Percentiles rank a stretch among this genome's conserved stretches.
phyloP scores from a whole-genome alignment of 495 filamentous ascomycete species.

The Elaphomyces granulatus region DNA sequence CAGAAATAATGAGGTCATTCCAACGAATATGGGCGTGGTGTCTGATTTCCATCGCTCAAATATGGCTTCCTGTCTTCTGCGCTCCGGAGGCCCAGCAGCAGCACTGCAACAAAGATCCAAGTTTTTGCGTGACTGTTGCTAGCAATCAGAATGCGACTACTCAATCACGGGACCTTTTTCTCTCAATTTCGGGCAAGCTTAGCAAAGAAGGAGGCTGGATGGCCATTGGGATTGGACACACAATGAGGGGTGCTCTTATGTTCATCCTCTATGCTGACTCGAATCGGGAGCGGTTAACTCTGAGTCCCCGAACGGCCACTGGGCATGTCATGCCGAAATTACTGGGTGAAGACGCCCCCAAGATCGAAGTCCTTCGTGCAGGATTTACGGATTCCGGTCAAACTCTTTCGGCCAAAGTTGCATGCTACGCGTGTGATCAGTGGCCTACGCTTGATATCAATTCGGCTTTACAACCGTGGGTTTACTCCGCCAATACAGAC shows the following conservation, averaged over 20 bases:
- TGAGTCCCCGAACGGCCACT: conserved; percentile 3
- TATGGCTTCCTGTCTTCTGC: too few relatives aligned
- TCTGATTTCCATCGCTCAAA: too few relatives aligned
- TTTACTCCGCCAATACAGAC: conserved; percentile 2
- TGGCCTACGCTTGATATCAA: conserved; percentile 1
- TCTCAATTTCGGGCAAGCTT: conserved; percentile 2
- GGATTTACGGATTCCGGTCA: conserved; percentile 1
- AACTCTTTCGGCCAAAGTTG: conserved; percentile 1
- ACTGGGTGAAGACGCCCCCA: neutral
- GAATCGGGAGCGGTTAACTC: conserved; percentile 1
- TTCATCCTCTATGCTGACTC: conserved; percentile 4
- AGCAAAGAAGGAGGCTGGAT: conserved; percentile 3
- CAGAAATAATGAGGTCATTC: too few relatives aligned
- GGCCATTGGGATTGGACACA: conserved; percentile 1
- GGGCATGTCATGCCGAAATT: conserved; percentile 4
- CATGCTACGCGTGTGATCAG: conserved; percentile 2
- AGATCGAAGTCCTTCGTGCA: conserved; percentile 2
- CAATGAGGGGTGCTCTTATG: conserved; percentile 5
- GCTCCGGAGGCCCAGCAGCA: too few relatives aligned
- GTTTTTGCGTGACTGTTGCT: conserved; percentile 2
- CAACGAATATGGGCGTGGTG: too few relatives aligned
- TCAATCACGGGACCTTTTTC: conserved; percentile 1
- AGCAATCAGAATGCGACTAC: neutral
- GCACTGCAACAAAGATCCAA: conserved; percentile 1
- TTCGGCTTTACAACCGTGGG: neutral